Evolutionary conservation across 169 alveolate species (phyloP), one percentile per base, ranked within the genome.

Genomic region (Eimeria falciformis): DNA sequence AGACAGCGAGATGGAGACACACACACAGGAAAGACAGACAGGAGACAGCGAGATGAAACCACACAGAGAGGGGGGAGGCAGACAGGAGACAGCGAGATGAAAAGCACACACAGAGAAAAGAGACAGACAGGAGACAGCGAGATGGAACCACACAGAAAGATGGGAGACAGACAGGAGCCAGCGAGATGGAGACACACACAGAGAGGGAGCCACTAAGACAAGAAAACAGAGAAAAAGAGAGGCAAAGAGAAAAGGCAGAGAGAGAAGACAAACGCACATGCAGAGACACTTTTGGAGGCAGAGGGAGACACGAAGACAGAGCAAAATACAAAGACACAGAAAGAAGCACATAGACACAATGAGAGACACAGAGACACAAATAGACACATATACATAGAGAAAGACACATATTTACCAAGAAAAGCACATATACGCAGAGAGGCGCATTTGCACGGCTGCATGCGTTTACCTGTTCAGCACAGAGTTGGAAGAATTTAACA

Each of bases 401-500:
- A 11, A n/a, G 25, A 17, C 33, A 65, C 12, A 17, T 27, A 65
- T 12, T 17, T 6, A 65, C 12, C 17, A n/a, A n/a, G 27, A 65
- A n/a, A n/a, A 65, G 75, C 11, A 27, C 12, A 65, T 9, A 17
- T 14, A 53, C 9, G 17, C n/a, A 53, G 17, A 53, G 17, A 53
- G 62, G 17, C 62, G 62, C 17, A 53, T 53, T 53, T 9, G n/a
- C n/a, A n/a, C n/a, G n/a, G n/a, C n/a, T n/a, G n/a, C n/a, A n/a
- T 7, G 81, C 33, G 62, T 97, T 95, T 33, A 97, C 96, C 94
- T 97, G 98, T 62, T 95, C 95, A 40, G 96, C 93, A 58, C 98
- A 97, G 91, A 98, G 96, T 89, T 95, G 96, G 96, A 97, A 98
- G 78, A 98, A 96, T 23, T 98, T 97, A 75, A 98, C 98, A 95